Evolutionary conservation across 2,329 filamentous ascomycete genomes (phyloP).

Genomic region (Ascochyta lentis): DNA sequence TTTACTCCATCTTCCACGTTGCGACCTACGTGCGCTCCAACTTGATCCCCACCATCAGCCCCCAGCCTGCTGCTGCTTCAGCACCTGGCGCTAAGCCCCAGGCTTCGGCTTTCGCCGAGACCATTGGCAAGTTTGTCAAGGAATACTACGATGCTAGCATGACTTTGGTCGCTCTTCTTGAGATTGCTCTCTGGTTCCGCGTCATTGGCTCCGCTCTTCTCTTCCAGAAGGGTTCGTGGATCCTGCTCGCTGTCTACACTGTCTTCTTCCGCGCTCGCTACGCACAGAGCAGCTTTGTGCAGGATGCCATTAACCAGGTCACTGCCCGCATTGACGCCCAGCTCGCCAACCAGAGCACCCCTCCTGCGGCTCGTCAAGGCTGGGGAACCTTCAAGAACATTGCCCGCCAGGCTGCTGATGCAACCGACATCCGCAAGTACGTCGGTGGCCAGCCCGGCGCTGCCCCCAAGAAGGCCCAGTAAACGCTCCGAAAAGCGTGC

Average conservation of each 20-base stretch:
- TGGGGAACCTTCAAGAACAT: slow-evolving; percentile 82
- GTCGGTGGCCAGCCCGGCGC: slow-evolving; percentile 60
- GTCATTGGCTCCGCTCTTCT: slow-evolving; percentile 80
- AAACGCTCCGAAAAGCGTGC: slow-evolving; percentile 22
- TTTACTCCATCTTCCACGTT: slow-evolving; percentile 99
- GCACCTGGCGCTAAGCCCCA: slow-evolving; percentile 61
- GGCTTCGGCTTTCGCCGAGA: slow-evolving; percentile 73
- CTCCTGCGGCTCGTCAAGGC: slow-evolving; percentile 76
- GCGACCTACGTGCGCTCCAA: slow-evolving; percentile 95
- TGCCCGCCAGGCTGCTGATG: slow-evolving; percentile 76
- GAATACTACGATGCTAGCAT: slow-evolving; percentile 97
- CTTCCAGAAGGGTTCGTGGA: slow-evolving; percentile 91
- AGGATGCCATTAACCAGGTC: slow-evolving; percentile 76
- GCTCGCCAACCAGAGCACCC: slow-evolving; percentile 84
- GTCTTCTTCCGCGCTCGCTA: slow-evolving; percentile 90
- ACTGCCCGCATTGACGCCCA: slow-evolving; percentile 79
- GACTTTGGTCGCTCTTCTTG: slow-evolving; percentile 87
- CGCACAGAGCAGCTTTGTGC: slow-evolving; percentile 91
- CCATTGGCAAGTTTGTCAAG: slow-evolving; percentile 93
- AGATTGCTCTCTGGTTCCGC: slow-evolving; percentile 87
- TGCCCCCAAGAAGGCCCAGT: slow-evolving; percentile 69
- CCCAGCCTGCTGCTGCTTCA: slow-evolving; percentile 63
- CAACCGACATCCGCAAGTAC: slow-evolving; percentile 80
- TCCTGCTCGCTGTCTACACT: slow-evolving; percentile 84
- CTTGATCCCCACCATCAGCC: slow-evolving; percentile 84